Evolutionary conservation across 1,284 basidiomycete genomes (phyloP), one percentile per base, ranked within the genome.

Genomic region (Cryptococcus neoformans): DNA sequence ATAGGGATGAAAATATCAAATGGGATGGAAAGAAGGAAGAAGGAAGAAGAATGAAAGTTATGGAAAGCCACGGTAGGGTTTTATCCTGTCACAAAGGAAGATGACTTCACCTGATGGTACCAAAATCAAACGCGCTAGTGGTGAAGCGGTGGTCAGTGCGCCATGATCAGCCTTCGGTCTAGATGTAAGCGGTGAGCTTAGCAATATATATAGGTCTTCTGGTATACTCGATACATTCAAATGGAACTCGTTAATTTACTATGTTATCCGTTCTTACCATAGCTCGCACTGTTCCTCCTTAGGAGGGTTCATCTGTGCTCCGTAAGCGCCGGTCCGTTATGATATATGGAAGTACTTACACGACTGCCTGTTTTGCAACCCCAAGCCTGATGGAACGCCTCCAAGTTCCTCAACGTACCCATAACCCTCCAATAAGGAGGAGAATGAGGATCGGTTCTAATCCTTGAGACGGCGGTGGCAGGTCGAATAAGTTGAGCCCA

Each of bases 391-490:
- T 77, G 75, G 70, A 79, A 79, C 38, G 66, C 68, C 10, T 64
- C 62, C 52, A 74, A 62, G 56, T 78, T 77, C 48, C 78, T 85
- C 21, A 93, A 80, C 0, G 90, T 92, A 4, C 92, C 92, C 46
- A 89, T 86, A 3, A 89, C 87, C 49, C 91, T 84, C 79, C 83
- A 92, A 44, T 83, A 81, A 60, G 70, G 83, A 0, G 92, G 92
- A 16, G 90, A 90, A 72, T 95, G 93, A 21, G 92, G 90, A 69
- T 96, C 92, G 4, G 89, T 87, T 51, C 89, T 84, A 45, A 95
- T 84, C 35, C 88, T 84, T 61, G 86, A 85, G 34, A 93, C 83
- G 81, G 89, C 73, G 3, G 59, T 64, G 2, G 74, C 75, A 10
- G 78, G 77, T 46, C 73, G 71, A 39, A 59, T 63, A 51, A 72